phyloP scores from a whole-genome alignment of 106 monocot genomes.

The Hemerocallis citrina region DNA sequence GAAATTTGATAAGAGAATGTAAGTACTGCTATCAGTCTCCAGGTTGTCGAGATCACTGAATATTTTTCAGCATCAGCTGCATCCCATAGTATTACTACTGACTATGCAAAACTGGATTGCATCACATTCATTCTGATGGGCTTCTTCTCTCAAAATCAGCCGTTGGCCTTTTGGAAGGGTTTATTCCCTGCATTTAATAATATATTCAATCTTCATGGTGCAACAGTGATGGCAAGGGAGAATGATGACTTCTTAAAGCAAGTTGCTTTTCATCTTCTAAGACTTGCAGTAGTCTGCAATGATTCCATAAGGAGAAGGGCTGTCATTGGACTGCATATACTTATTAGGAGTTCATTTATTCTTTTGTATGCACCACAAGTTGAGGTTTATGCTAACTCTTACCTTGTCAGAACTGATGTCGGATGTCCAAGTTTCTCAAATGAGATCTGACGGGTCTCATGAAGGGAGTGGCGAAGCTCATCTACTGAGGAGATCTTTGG shows the following conservation, averaged over 20 bases:
- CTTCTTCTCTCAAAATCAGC: constrained; percentile 71
- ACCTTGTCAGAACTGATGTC: constrained; percentile 92
- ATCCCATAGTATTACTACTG: constrained; percentile 71
- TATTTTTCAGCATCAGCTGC: constrained; percentile 72
- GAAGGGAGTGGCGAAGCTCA: constrained; percentile 93
- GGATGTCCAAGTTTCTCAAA: constrained; percentile 91
- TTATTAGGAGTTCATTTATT: constrained; percentile 79
- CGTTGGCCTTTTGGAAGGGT: constrained; percentile 75
- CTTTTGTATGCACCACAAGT: constrained; percentile 63
- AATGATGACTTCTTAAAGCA: constrained; percentile 94
- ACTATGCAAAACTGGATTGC: constrained; percentile 90
- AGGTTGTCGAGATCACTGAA: constrained; percentile 71
- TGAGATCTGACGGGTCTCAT: constrained; percentile 84
- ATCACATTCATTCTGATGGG: constrained; percentile 75
- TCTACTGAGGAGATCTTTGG: constrained; percentile 68
- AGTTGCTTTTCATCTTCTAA: constrained; percentile 89
- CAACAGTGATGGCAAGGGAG: constrained; percentile 85
- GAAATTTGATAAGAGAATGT: constrained; percentile 97
- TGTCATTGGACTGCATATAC: constrained; percentile 80
- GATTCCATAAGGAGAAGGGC: constrained; percentile 79
- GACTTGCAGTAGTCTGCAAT: constrained; percentile 87
- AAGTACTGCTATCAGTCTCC: constrained; percentile 76
- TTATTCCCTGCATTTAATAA: constrained; percentile 67
- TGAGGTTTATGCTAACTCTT: constrained; percentile 87
- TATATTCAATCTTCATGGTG: constrained; percentile 81